phyloP scores from a whole-genome alignment of 495 filamentous ascomycete species.

The Astrothelium macrocarpum region DNA sequence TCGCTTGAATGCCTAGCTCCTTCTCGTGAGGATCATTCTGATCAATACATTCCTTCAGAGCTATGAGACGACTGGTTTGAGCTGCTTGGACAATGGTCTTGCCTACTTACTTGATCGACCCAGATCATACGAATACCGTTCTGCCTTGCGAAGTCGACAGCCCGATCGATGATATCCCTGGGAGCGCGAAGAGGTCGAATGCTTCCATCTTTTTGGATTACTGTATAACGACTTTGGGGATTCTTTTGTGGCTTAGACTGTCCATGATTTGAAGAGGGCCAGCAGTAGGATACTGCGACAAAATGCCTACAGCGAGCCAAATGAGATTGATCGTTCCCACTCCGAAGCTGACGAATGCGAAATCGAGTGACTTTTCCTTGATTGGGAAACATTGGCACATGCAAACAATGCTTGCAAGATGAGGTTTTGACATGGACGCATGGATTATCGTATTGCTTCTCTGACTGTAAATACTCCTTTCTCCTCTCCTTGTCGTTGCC shows the following conservation, averaged over 20 bases:
- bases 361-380: neutral
- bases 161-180: neutral
- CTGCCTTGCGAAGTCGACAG: neutral
- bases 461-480: no score
- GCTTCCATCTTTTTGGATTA: neutral
- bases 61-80: neutral
- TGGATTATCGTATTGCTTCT: no score
- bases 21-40: neutral
- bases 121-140: neutral
- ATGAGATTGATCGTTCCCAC: no score
- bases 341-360: neutral
- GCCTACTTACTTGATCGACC: neutral
- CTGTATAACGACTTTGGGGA: neutral
- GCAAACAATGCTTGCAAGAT: neutral
- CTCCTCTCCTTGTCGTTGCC: no score
- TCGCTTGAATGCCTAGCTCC: neutral
- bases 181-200: neutral
- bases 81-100: neutral
- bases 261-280: no score
- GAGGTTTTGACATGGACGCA: neutral
- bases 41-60: neutral
- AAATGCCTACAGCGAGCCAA: neutral
- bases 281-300: neutral
- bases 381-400: neutral
- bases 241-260: no score